Evolutionary conservation across 1,284 basidiomycete species (phyloP), one percentile per base, ranked within the genome.

Genomic region (Pseudozyma thailandica): DNA sequence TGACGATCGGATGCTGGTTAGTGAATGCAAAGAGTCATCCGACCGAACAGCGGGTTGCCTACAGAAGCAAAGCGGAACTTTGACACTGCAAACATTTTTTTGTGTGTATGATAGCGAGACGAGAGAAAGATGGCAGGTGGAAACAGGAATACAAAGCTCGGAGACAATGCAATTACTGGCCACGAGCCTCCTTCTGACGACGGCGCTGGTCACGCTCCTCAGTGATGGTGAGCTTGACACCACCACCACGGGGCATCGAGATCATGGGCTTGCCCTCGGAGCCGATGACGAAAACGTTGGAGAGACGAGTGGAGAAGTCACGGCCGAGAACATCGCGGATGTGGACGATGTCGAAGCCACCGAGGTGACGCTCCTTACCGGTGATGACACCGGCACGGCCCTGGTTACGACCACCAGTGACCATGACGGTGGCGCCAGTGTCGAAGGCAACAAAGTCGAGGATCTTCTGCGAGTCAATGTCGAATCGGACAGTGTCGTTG

Each of bases 321-420:
- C 93, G 89, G 85, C 97, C 95, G 72, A 96, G 88, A 48, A 92
- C 90, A 84, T 98, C 95, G 86, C 92, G 93, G 81, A 98, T 92
- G 85, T 98, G 94, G 68, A 81, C 77, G 54, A 82, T 82, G 87
- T 98, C 94, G 86, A 95, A 97, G 77, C 94, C 95, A 85, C 95
- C 95, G 79, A 93, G 87, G 87, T 98, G 95, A 86, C 93, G 93
- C 88, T 98, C 96, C 80, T 91, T 89, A 86, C 95, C 92, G 68
- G 92, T 89, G 81, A 99, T 96, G 73, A 93, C 89, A 88, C 95
- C 96, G 69, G 90, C 91, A 87, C 96, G 91, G 83, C 96, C 95
- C 93, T 96, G 96, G 91, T 98, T 98, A 85, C 95, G 93, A 80
- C 95, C 95, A 84, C 95, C 95, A 74, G 96, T 98, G 86, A 96